A percentile compares a stretch with the other conserved stretches of the same genome.
Conservation (phyloP, 257 asterid species). For the Thymus quinquecostatus region DNA sequence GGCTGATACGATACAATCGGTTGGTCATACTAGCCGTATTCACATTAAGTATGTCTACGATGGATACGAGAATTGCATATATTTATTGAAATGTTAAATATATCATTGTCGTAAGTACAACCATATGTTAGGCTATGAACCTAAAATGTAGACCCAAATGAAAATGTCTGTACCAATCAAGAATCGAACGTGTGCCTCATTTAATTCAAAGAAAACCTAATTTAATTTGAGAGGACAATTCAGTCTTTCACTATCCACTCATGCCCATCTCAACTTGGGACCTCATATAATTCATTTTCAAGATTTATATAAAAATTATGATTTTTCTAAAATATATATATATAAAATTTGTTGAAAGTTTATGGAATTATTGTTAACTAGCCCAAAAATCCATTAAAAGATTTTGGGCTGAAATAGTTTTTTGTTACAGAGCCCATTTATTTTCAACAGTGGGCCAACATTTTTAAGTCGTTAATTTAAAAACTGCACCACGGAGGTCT, state of each 20-base stretch:
- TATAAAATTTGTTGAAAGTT: background rate
- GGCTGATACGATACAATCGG: no score
- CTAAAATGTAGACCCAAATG: slow-evolving; percentile 28
- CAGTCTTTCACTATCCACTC: slow-evolving; percentile 25
- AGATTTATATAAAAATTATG: no score
- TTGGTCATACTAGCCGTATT: no score
- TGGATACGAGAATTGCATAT: background rate
- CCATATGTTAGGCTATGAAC: slow-evolving; percentile 20
- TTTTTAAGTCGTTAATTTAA: no score
- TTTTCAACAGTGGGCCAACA: no score
- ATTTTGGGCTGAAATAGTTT: no score
- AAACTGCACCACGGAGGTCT: no score
- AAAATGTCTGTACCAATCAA: slow-evolving; percentile 27
- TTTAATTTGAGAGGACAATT: slow-evolving; percentile 25
- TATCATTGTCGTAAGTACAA: background rate
- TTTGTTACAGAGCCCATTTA: no score
- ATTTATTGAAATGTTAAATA: background rate
- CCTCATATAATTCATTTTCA: background rate
- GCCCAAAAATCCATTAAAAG: background rate
- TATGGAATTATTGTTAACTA: background rate
- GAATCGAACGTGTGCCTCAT: slow-evolving; percentile 57
- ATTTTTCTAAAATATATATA: no score
- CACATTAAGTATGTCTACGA: no score
- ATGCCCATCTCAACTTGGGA: background rate
- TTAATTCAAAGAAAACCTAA: slow-evolving; percentile 30